These are phyloP conservation scores for Diatrype stigma DNA, from an alignment of 2,329 filamentous ascomycete species.

Conservation along the genomic window DNA sequence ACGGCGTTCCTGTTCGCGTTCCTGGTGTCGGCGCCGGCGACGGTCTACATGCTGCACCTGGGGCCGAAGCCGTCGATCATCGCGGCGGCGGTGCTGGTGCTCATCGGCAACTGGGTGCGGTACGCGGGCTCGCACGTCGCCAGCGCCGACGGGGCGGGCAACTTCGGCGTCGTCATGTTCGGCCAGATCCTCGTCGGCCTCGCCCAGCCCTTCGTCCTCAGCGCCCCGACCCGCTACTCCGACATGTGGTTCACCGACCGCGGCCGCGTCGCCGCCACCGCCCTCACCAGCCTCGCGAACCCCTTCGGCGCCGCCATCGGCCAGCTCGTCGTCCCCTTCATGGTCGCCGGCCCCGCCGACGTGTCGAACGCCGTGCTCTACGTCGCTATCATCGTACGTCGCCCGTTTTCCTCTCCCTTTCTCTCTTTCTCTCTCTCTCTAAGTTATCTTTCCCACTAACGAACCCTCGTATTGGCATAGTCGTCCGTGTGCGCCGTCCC, in stretches of 20 bases:
- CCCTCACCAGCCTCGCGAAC: slow-evolving; percentile 79
- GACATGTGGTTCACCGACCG: slow-evolving; percentile 89
- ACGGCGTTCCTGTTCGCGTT: slow-evolving; percentile 87
- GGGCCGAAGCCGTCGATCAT: slow-evolving; percentile 78
- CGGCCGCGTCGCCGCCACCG: slow-evolving; percentile 83
- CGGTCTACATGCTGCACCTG: slow-evolving; percentile 73
- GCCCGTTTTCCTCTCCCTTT: background rate
- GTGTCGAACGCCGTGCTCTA: slow-evolving; percentile 82
- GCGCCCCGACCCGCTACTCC: slow-evolving; percentile 84
- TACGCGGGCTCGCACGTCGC: slow-evolving; percentile 62
- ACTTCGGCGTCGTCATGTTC: slow-evolving; percentile 76
- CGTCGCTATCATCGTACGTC: slow-evolving; percentile 72
- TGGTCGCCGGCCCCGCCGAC: slow-evolving; percentile 58
- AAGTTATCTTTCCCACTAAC: background rate
- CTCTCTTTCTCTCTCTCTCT: slow-evolving; percentile 4
- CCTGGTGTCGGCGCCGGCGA: slow-evolving; percentile 64
- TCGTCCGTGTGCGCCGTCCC: slow-evolving; percentile 60
- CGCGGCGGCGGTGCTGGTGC: slow-evolving; percentile 64
- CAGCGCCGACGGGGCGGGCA: slow-evolving; percentile 58
- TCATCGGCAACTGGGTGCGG: slow-evolving; percentile 87
- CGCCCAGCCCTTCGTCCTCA: slow-evolving; percentile 86
- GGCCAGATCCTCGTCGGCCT: slow-evolving; percentile 88
- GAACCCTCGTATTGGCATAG: slow-evolving; percentile 6
- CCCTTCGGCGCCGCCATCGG: slow-evolving; percentile 85
- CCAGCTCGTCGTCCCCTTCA: slow-evolving; percentile 79